These are phyloP conservation scores for Brettanomyces sp. DNA, from an alignment of 805 yeast genomes.

Conservation along the genomic window DNA sequence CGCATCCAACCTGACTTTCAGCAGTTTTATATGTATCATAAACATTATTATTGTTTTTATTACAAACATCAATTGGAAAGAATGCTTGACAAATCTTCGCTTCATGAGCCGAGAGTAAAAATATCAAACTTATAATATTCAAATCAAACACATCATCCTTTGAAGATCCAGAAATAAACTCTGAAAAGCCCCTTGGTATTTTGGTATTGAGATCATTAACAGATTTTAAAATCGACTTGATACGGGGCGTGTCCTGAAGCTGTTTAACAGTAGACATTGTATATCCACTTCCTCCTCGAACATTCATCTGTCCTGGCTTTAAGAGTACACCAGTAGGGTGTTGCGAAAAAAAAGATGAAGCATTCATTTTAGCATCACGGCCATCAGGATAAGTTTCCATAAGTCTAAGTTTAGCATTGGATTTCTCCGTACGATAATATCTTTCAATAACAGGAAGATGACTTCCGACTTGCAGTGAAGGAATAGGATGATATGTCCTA, in stretches of 20 bases:
- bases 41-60: conserved; percentile 5
- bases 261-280: conserved; percentile 52
- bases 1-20: background rate
- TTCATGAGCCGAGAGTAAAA: conserved; percentile 59
- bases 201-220: conserved; percentile 63
- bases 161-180: conserved; percentile 25
- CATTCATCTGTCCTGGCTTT: conserved; percentile 2
- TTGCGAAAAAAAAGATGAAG: background rate
- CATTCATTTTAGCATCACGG: background rate
- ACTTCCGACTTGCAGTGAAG: conserved; percentile 69
- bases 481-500: conserved; percentile 89
- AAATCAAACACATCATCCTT: conserved; percentile 10
- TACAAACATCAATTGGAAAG: conserved; percentile 12
- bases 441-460: conserved; percentile 23
- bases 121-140: conserved; percentile 71
- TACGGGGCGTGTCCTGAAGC: conserved; percentile 88
- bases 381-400: conserved; percentile 9
- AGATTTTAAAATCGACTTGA: conserved; percentile 82
- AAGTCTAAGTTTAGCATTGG: conserved; percentile 10
- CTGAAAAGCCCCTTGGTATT: conserved; percentile 37
- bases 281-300: conserved; percentile 23
- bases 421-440: conserved; percentile 15
- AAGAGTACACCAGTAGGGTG: background rate
- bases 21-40: background rate
- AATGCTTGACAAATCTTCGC: conserved; percentile 22